Evolutionary conservation across 2,329 filamentous ascomycete genomes (phyloP), one percentile per base, ranked within the genome.

Genomic region (Sclerotinia trifoliorum): DNA sequence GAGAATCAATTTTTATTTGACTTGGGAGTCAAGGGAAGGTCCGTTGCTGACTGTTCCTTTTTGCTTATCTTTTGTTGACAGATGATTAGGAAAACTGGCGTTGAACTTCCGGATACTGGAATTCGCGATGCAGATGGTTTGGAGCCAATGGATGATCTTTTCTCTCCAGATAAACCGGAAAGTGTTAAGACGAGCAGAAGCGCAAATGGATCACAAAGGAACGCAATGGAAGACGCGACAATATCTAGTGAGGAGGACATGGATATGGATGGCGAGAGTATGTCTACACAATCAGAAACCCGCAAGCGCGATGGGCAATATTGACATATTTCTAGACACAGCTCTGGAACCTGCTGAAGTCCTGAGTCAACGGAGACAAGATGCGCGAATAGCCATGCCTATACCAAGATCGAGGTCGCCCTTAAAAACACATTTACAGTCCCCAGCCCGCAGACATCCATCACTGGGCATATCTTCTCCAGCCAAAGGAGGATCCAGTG

Each of bases 41-140:
- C 79, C 68, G 78, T 71, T 17, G 21, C 19, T 35, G 1, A 63
- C 15, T 26, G 29, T 21, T 42, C 24, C n/a, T 35, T 26, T 26
- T 42, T 19, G 21, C 35, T 44, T 35, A 13, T 26, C 19, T 2
- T 74, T 70, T 58, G 57, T 42, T 65, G 64, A 69, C 35, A 72
- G 58, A 13, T 26, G 10, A 64, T 62, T 74, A 97, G 94, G 74
- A 96, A 96, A 85, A 99, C 95, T 0, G 95, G 95, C 56, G 86
- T 96, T 35, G 90, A 88, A 0, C 80, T 98, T 44, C 87, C 88
- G 75, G 92, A 97, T 75, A 88, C 83, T 67, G 92, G 92, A 65
- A 83, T 89, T 70, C 90, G 93, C 80, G 94, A 98, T 80, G 93
- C 96, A 78, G 84, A 97, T 83, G 95, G 94, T 79, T 88, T 99